Conservation (phyloP, 2,329 filamentous ascomycete genomes). For the Aureobasidium pullulans region DNA sequence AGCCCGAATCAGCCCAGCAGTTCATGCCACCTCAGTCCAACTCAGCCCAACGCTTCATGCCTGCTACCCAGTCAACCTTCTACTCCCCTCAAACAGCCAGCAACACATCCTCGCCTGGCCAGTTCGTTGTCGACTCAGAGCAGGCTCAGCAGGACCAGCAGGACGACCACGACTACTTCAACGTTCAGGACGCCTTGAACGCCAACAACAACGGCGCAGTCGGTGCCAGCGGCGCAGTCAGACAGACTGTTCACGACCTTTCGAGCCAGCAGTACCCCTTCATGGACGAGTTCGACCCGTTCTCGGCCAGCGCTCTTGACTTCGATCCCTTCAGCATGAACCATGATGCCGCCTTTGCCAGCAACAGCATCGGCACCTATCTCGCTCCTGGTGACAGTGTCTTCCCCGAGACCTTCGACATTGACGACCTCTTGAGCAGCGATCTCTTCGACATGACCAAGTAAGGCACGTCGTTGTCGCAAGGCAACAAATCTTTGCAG, state of each 20-base stretch:
- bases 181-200: background rate
- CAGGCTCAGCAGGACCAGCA: background rate
- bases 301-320: constrained; percentile 16
- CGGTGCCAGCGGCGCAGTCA: constrained; percentile 1
- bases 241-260: constrained; percentile 10
- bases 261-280: constrained; percentile 15
- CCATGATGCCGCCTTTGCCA: constrained; percentile 9
- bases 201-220: constrained; percentile 7
- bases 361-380: constrained; percentile 9
- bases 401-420: constrained; percentile 15
- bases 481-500: background rate
- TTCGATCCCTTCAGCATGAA: constrained; percentile 17
- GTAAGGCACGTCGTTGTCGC: background rate
- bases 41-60: background rate
- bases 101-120: background rate
- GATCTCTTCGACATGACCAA: constrained; percentile 11
- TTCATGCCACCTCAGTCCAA: background rate
- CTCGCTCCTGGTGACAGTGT: constrained; percentile 12
- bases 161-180: background rate
- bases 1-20: background rate
- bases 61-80: background rate
- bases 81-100: background rate
- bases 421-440: constrained; percentile 13
- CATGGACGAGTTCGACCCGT: constrained; percentile 19
- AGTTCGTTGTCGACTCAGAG: background rate